phyloP scores from a whole-genome alignment of 192 early-diverging fungal genomes.

The Allomyces arbusculus region DNA sequence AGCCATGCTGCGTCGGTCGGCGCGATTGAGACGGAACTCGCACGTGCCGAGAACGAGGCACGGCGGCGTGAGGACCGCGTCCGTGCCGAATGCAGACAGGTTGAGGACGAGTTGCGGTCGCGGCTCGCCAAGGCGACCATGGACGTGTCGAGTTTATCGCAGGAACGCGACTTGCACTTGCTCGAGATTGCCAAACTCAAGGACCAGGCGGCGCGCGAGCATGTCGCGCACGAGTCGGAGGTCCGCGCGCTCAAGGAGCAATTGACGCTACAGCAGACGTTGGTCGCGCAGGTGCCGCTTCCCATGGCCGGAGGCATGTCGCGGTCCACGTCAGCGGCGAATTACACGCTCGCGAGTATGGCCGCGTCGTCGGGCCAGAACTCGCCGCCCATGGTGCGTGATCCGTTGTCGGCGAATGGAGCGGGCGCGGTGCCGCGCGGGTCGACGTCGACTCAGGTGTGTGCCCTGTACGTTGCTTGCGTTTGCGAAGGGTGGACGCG shows the following conservation, averaged over 20 bases:
- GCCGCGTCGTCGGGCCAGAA: background rate
- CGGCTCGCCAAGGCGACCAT: background rate
- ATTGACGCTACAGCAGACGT: background rate
- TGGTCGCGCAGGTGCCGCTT: background rate
- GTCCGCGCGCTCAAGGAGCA: background rate
- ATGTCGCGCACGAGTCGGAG: background rate
- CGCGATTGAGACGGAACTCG: background rate
- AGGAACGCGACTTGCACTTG: background rate
- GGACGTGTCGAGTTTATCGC: background rate
- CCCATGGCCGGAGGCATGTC: background rate
- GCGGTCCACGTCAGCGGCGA: background rate
- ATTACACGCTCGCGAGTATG: background rate
- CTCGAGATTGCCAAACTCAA: background rate
- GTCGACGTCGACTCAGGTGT: background rate
- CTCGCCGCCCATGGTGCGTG: background rate
- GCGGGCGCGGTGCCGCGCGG: background rate
- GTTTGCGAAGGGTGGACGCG: no score
- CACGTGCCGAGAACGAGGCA: background rate
- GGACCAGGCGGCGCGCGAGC: background rate
- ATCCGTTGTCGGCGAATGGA: background rate
- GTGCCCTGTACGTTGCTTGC: background rate
- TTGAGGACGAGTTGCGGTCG: background rate
- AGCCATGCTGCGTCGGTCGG: background rate
- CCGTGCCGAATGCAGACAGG: background rate
- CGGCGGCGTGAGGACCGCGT: background rate